phyloP scores from a whole-genome alignment of 768 basidiomycete species.

The Russula olivacea region DNA sequence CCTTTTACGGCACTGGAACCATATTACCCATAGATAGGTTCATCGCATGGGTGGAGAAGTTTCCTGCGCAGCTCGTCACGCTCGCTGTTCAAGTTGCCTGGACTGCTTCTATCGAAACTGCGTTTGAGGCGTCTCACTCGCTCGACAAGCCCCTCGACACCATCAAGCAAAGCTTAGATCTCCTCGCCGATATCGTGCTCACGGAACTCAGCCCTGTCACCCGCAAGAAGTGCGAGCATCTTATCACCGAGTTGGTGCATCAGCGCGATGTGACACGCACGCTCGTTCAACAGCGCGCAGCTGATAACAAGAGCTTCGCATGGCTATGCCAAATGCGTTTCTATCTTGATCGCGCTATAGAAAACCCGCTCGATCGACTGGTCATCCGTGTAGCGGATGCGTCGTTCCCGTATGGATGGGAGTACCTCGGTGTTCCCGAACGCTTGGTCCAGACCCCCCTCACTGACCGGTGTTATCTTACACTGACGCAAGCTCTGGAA shows the following conservation, averaged over 20 bases:
- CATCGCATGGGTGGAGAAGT: slow-evolving; percentile 88
- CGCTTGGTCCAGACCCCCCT: slow-evolving; percentile 96
- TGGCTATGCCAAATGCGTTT: slow-evolving; percentile 99
- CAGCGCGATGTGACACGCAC: slow-evolving; percentile 90
- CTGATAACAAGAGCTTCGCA: slow-evolving; percentile 67
- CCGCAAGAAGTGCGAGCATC: slow-evolving; percentile 96
- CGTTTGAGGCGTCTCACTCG: slow-evolving; percentile 49
- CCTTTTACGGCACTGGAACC: slow-evolving; percentile 67
- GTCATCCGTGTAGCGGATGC: slow-evolving; percentile 85
- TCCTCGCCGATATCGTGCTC: slow-evolving; percentile 95
- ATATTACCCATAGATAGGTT: slow-evolving; percentile 60
- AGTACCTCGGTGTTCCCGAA: slow-evolving; percentile 95
- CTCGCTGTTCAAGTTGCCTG: slow-evolving; percentile 93
- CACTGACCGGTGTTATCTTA: slow-evolving; percentile 95
- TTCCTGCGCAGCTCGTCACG: slow-evolving; percentile 93
- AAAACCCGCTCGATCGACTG: slow-evolving; percentile 76
- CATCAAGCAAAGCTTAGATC: slow-evolving; percentile 77
- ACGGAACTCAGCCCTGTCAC: slow-evolving; percentile 84
- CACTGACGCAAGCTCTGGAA: slow-evolving; percentile 91
- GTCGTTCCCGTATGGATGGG: slow-evolving; percentile 95
- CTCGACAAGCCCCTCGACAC: slow-evolving; percentile 68
- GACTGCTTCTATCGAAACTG: slow-evolving; percentile 77
- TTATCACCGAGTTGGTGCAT: slow-evolving; percentile 98
- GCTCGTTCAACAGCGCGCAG: slow-evolving; percentile 59
- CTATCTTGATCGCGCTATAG: slow-evolving; percentile 69